Conservation (phyloP, 345 rosid genomes). For the Populus ilicifolia region DNA sequence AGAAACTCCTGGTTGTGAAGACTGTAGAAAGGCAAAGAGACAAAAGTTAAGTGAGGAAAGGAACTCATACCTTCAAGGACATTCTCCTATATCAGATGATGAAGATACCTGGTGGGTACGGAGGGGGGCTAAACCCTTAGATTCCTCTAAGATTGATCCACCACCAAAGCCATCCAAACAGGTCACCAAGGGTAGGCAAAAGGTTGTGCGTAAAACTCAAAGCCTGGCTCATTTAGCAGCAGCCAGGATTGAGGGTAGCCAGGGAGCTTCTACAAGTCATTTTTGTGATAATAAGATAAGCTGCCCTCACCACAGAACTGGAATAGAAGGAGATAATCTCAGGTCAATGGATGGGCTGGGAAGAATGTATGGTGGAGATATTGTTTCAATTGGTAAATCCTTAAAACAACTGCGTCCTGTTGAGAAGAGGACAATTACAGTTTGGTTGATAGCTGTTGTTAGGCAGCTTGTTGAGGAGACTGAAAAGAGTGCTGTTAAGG, state of each 20-base stretch:
- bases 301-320: conserved; percentile 66
- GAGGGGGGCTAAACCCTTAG: conserved; percentile 60
- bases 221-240: conserved; percentile 89
- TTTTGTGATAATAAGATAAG: conserved; percentile 60
- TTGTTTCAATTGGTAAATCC: conserved; percentile 66
- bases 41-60: conserved; percentile 54
- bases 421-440: conserved; percentile 66
- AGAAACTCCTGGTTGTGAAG: conserved; percentile 89
- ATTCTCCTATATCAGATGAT: conserved; percentile 72
- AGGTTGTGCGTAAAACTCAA: conserved; percentile 77
- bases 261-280: conserved; percentile 95
- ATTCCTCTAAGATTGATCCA: conserved; percentile 61
- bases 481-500: conserved; percentile 56
- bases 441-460: conserved; percentile 71
- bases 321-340: conserved; percentile 55
- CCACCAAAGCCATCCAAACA: conserved; percentile 65
- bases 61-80: conserved; percentile 52
- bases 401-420: conserved; percentile 67
- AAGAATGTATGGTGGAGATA: conserved; percentile 44
- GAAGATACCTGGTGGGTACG: conserved; percentile 95
- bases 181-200: conserved; percentile 76
- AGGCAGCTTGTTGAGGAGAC: conserved; percentile 76
- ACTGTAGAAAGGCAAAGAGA: conserved; percentile 60
- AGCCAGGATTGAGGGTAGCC: conserved; percentile 95
- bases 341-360: conserved; percentile 53